These are phyloP conservation scores for Colletotrichum phormii DNA, from an alignment of 2,329 filamentous ascomycete genomes.

Conservation along the genomic window DNA sequence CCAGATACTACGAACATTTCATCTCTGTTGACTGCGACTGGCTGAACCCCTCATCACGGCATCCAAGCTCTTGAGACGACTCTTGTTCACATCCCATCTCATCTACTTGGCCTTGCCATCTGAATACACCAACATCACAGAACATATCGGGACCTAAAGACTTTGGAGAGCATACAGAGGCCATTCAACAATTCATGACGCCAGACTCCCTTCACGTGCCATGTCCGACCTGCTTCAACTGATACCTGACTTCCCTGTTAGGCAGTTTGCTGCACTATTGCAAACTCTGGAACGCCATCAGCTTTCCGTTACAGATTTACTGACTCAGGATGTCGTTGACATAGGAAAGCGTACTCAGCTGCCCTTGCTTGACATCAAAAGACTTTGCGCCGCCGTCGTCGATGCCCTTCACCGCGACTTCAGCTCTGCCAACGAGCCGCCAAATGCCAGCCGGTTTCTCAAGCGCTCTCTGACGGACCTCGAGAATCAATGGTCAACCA, in stretches of 20 bases:
- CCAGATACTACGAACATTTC: neutral
- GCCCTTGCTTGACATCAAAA: constrained; percentile 82
- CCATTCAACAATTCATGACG: neutral
- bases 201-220: constrained; percentile 39
- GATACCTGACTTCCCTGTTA: constrained; percentile 81
- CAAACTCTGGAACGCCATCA: constrained; percentile 82
- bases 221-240: constrained; percentile 91
- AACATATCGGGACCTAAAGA: neutral
- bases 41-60: neutral
- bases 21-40: neutral
- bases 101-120: neutral
- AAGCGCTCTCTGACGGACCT: constrained; percentile 29
- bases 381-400: constrained; percentile 76
- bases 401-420: constrained; percentile 74
- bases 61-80: neutral
- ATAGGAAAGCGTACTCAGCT: constrained; percentile 88
- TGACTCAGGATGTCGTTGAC: constrained; percentile 84
- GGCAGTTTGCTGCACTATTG: constrained; percentile 79
- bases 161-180: neutral
- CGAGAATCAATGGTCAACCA: constrained; percentile 54
- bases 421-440: constrained; percentile 31
- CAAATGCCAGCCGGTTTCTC: constrained; percentile 15
- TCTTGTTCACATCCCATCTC: neutral
- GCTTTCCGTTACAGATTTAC: constrained; percentile 84
- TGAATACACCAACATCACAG: neutral